Percentiles rank a stretch among this genome's conserved stretches.
These are phyloP conservation scores for Acmispon strigosus DNA, from an alignment of 306 rosid species.

Conservation along the genomic window DNA sequence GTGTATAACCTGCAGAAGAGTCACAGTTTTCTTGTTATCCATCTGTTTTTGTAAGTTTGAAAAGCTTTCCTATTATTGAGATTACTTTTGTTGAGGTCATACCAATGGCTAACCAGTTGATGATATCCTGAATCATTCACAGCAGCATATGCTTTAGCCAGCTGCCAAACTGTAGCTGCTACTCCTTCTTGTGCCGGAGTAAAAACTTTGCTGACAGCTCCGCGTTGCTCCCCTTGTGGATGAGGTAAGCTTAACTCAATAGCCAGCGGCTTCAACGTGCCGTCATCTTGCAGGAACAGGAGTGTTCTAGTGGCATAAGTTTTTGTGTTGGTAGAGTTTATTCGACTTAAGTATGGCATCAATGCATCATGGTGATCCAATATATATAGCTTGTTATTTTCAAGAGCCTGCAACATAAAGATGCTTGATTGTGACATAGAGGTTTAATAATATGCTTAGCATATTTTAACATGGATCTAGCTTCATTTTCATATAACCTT, in stretches of 20 bases:
- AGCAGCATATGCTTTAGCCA: slow-evolving; percentile 87
- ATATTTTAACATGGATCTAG: neutral
- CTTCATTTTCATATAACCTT: neutral
- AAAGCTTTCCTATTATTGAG: neutral
- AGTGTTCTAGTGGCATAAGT: slow-evolving; percentile 80
- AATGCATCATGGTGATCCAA: slow-evolving; percentile 82
- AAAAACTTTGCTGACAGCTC: slow-evolving; percentile 67
- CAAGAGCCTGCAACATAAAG: slow-evolving; percentile 50
- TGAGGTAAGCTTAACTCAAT: slow-evolving; percentile 93
- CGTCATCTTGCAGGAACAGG: slow-evolving; percentile 67
- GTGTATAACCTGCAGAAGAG: slow-evolving; percentile 65
- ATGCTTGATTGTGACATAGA: neutral
- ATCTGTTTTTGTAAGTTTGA: neutral
- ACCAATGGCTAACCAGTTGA: slow-evolving; percentile 96
- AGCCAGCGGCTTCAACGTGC: slow-evolving; percentile 76
- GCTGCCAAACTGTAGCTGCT: slow-evolving; percentile 75
- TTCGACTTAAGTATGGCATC: slow-evolving; percentile 65
- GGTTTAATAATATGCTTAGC: neutral
- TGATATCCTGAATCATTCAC: slow-evolving; percentile 95
- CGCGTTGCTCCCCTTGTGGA: slow-evolving; percentile 70
- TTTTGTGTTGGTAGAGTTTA: slow-evolving; percentile 82
- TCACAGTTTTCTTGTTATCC: neutral
- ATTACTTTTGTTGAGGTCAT: slow-evolving; percentile 7
- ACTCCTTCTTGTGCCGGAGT: slow-evolving; percentile 56
- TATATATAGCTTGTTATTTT: slow-evolving; percentile 52